Evolutionary conservation across 2,329 filamentous ascomycete genomes (phyloP).

Genomic region (Penicillium fuscoglaucum): DNA sequence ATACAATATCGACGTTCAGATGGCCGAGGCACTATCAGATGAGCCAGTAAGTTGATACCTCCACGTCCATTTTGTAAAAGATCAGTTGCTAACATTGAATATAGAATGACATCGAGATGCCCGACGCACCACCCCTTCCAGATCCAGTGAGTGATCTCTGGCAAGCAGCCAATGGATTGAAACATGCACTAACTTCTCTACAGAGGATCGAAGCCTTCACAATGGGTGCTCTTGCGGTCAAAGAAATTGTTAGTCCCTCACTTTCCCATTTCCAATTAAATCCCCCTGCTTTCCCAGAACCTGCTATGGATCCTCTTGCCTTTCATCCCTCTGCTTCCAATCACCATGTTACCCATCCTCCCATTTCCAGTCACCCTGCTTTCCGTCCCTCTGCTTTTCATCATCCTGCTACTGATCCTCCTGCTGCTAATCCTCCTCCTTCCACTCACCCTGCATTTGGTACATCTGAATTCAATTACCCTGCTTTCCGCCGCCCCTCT

Average conservation of each 20-base stretch:
- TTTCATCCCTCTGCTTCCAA: neutral
- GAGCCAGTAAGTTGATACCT: conserved; percentile 2
- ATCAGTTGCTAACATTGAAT: neutral
- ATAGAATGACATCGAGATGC: conserved; percentile 18
- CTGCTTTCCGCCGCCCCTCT: neutral
- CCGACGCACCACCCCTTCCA: conserved; percentile 15
- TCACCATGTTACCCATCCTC: too few relatives aligned
- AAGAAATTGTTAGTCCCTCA: neutral
- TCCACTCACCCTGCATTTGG: too few relatives aligned
- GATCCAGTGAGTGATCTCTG: conserved; percentile 6
- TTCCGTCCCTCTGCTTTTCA: too few relatives aligned
- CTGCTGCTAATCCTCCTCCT: too few relatives aligned
- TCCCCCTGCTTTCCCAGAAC: neutral
- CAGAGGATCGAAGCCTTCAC: conserved; percentile 1
- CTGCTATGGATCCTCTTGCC: neutral
- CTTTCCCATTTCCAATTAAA: neutral
- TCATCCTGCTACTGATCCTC: too few relatives aligned
- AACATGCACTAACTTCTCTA: neutral
- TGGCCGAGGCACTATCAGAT: neutral
- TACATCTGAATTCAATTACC: neutral
- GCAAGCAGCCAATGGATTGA: neutral
- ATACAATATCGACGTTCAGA: neutral
- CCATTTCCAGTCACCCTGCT: too few relatives aligned
- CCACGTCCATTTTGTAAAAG: neutral
- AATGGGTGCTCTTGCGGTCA: neutral